Evolutionary conservation across 768 basidiomycete species (phyloP).

Genomic region (Coprinopsis strossmayeri): DNA sequence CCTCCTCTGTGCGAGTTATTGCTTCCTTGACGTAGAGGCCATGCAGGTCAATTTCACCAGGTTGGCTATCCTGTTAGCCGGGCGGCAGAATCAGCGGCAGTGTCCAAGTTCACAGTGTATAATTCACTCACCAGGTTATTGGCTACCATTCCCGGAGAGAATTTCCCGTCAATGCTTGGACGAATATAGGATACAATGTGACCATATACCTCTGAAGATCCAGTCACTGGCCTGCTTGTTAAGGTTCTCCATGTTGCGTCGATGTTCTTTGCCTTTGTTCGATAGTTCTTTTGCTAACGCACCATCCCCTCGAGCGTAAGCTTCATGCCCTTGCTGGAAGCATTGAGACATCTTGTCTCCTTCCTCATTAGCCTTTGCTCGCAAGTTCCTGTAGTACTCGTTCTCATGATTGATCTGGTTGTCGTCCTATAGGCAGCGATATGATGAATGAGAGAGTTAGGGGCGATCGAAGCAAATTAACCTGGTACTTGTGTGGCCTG

Average conservation of each 20-base stretch:
- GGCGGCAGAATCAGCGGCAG: background rate
- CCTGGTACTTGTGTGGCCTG: background rate
- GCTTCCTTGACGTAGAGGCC: conserved; percentile 94
- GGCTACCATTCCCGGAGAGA: background rate
- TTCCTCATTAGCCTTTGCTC: conserved; percentile 70
- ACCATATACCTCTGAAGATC: conserved; percentile 65
- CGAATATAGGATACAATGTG: too few relatives aligned
- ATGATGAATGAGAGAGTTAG: background rate
- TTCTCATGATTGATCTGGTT: conserved; percentile 65
- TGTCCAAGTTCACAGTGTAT: background rate
- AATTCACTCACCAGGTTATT: conserved; percentile 4
- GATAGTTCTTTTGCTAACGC: conserved; percentile 78
- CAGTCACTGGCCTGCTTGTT: conserved; percentile 81
- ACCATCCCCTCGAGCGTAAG: conserved; percentile 68
- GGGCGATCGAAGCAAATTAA: background rate
- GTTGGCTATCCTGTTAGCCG: conserved; percentile 47
- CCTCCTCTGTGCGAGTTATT: conserved; percentile 62
- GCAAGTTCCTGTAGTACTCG: conserved; percentile 59
- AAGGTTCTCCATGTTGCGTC: conserved; percentile 67
- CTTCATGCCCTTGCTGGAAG: conserved; percentile 69
- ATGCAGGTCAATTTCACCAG: conserved; percentile 82
- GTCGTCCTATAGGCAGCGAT: conserved; percentile 30
- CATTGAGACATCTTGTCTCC: conserved; percentile 72
- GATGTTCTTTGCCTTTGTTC: conserved; percentile 73
- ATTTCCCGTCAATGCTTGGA: background rate